Base-by-base conservation (phyloP, 441 rosid species). In the Adansonia rubrostipa region DNA sequence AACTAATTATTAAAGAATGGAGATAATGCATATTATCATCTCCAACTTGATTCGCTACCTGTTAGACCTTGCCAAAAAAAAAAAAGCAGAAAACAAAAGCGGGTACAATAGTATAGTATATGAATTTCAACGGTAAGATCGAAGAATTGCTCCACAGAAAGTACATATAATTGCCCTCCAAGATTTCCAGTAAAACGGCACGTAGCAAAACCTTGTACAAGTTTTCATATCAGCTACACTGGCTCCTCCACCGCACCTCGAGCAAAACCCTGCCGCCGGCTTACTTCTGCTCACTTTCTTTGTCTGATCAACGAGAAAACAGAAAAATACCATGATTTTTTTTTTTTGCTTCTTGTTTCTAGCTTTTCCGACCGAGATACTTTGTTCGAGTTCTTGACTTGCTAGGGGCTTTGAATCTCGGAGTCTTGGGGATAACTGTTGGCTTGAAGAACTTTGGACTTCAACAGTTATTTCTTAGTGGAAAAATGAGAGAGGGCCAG, bases 191-290 rank as follows among this genome's bases (percentile, higher is more conserved):
- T 92, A 95, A 42, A 95, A 88, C 1, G 98, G 96, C 1, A 95
- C 89, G 36, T 81, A 85, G 74, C 95, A 93, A 81, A 95, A 90
- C 77, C 93, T 89, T 1, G 95, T 95, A 11, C 88, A 81, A 2
- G 96, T 95, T 78, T 84, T 92, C 94, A 95, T 95, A 83, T 93
- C 98, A 0, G 97, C 99, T 3, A 95, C 96, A 54, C 96, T 89
- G 2, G 98, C 99, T 82, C 97, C 98, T 0, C 92, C 90, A 70
- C 98, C 96, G 80, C 99, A 95, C 84, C 92, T 72, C 5, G 95
- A 91, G 88, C 99, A 95, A 33, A 71, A 82, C 72, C 99, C 98
- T 0, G 99, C 98, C 0, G 89, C 97, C 57, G 98, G 98, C 85
- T 92, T 95, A 85, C 92, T 91, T 60, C 86, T 82, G 36, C 87